Percentiles rank a stretch among this genome's conserved stretches.
These are phyloP conservation scores for Colletotrichum neosansevieriae DNA, from an alignment of 2,329 filamentous ascomycete species.

Conservation along the genomic window DNA sequence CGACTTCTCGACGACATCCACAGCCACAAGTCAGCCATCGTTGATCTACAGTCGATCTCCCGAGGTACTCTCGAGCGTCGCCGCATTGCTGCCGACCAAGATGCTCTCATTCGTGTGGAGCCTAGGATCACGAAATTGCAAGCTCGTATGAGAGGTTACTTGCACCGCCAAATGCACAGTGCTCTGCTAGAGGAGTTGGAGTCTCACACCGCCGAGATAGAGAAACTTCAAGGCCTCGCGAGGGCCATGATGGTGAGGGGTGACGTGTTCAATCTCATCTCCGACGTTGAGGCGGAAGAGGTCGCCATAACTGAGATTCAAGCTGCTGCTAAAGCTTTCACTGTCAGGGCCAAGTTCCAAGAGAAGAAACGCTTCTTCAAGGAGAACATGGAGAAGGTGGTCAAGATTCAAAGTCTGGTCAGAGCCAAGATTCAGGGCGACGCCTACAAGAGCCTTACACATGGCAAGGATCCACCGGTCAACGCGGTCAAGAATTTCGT, in stretches of 20 bases:
- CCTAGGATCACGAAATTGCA: slow-evolving; percentile 73
- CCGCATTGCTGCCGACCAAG: slow-evolving; percentile 60
- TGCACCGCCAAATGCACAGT: slow-evolving; percentile 70
- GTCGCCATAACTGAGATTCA: slow-evolving; percentile 82
- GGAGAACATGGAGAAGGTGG: slow-evolving; percentile 98
- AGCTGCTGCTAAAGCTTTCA: slow-evolving; percentile 76
- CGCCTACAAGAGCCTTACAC: slow-evolving; percentile 96
- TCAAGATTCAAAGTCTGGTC: slow-evolving; percentile 98
- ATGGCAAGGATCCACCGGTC: slow-evolving; percentile 95
- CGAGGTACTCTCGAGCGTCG: slow-evolving; percentile 72
- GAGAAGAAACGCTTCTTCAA: slow-evolving; percentile 91
- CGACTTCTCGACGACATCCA: slow-evolving; percentile 61
- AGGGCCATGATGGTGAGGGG: slow-evolving; percentile 84
- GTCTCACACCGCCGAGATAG: slow-evolving; percentile 74
- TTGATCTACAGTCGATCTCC: slow-evolving; percentile 68
- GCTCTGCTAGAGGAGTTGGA: slow-evolving; percentile 77
- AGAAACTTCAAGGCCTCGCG: slow-evolving; percentile 78
- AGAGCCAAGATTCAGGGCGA: slow-evolving; percentile 95
- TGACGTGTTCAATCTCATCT: slow-evolving; percentile 78
- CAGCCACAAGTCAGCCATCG: slow-evolving; percentile 58
- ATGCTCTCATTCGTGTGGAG: slow-evolving; percentile 69
- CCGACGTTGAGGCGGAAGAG: slow-evolving; percentile 85
- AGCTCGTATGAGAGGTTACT: slow-evolving; percentile 73
- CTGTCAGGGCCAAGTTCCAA: slow-evolving; percentile 80
- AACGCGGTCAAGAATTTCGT: slow-evolving; percentile 98